A percentile compares a stretch with the other conserved stretches of the same genome.
These are phyloP conservation scores for Termitomyces sp. DNA, from an alignment of 768 basidiomycete species.

Conservation along the genomic window DNA sequence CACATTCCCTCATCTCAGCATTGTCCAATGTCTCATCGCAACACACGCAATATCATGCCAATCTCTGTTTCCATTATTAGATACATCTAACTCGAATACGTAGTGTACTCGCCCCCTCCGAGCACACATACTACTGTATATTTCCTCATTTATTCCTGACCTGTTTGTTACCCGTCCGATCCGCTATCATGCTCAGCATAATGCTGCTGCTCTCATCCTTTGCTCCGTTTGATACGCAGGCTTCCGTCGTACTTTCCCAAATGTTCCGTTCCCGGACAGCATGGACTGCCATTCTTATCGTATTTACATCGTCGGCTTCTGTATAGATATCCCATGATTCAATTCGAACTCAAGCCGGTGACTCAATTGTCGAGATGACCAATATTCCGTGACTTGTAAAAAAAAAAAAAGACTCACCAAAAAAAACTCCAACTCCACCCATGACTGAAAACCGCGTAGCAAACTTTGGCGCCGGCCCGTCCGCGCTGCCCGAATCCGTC, in stretches of 20 bases:
- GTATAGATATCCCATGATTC: neutral
- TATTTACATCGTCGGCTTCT: too few relatives aligned
- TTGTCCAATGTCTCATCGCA: neutral
- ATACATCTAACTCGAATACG: neutral
- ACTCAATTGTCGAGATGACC: too few relatives aligned
- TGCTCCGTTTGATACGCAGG: conserved; percentile 8
- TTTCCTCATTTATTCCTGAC: neutral
- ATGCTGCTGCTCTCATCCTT: neutral
- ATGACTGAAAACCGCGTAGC: conserved; percentile 53
- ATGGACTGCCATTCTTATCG: conserved; percentile 5
- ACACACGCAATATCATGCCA: neutral
- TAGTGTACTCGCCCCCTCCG: neutral
- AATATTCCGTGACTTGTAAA: too few relatives aligned
- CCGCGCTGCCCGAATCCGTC: conserved; percentile 83
- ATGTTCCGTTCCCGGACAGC: neutral
- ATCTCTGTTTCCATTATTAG: neutral
- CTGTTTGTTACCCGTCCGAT: too few relatives aligned
- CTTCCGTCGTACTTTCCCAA: neutral
- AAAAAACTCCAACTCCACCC: too few relatives aligned
- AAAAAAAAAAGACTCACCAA: too few relatives aligned
- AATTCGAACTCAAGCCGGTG: too few relatives aligned
- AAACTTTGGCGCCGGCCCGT: conserved; percentile 96
- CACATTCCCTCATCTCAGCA: conserved; percentile 3
- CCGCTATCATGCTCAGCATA: conserved; percentile 5
- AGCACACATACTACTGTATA: neutral